phyloP scores from a whole-genome alignment of 441 rosid genomes.

The Dalechampia spathulata region DNA sequence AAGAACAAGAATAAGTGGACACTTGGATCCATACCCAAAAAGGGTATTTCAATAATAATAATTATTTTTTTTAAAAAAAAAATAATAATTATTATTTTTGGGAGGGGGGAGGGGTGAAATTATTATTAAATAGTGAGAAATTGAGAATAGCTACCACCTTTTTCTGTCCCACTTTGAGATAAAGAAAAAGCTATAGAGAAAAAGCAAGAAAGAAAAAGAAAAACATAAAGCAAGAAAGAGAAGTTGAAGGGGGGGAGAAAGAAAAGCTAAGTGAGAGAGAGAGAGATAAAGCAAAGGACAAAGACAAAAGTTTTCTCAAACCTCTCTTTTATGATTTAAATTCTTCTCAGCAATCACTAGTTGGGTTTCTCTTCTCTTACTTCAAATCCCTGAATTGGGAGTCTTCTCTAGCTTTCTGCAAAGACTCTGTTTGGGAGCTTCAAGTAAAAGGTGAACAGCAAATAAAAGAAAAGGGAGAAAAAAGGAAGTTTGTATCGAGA shows the following conservation, averaged over 20 bases:
- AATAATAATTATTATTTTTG: not conserved
- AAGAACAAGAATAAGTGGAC: not conserved
- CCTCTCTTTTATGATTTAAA: slow-evolving; percentile 47
- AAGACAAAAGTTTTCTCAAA: slow-evolving; percentile 37
- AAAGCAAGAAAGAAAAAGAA: slow-evolving; percentile 39
- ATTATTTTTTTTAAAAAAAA: not conserved
- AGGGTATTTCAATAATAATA: slow-evolving; percentile 21
- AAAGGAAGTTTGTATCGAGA: slow-evolving; percentile 2
- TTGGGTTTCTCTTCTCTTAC: slow-evolving; percentile 9
- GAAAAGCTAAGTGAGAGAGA: slow-evolving; percentile 18
- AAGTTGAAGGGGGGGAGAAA: slow-evolving; percentile 13
- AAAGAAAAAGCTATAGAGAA: slow-evolving; percentile 72
- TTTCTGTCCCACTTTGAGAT: slow-evolving; percentile 74
- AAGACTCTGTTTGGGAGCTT: slow-evolving; percentile 35
- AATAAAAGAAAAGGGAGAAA: slow-evolving; percentile 1
- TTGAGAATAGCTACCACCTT: slow-evolving; percentile 56
- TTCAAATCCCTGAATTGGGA: slow-evolving; percentile 33
- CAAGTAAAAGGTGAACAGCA: slow-evolving; percentile 21
- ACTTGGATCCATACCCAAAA: slow-evolving; percentile 7
- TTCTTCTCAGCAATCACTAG: slow-evolving; percentile 26
- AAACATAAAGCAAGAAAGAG: slow-evolving; percentile 22
- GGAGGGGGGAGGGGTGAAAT: too few relatives aligned
- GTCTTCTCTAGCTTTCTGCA: slow-evolving; percentile 45
- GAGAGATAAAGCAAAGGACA: slow-evolving; percentile 12
- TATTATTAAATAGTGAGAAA: slow-evolving; percentile 17